Base-by-base conservation (phyloP, 148 eudicot species). In the Hydrangea macrophylla region DNA sequence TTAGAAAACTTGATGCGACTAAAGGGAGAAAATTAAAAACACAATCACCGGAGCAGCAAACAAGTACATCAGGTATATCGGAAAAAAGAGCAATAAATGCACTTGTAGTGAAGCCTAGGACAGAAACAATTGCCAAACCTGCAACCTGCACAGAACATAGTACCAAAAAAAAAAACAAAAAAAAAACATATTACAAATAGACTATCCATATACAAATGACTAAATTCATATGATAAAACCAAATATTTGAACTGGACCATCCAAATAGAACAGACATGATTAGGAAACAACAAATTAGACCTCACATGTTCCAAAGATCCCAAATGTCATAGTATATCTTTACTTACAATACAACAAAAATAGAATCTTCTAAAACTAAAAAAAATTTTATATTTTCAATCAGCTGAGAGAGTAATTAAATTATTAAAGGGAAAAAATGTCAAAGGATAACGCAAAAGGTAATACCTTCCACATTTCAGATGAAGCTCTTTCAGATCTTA, bases 381-480 rank as follows among this genome's bases (percentile, higher is more conserved):
- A 25, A 32, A 27, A 32, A 32, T n/a, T 24, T 58, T 7, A 58
- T 17, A 11, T 2, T 20, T 35, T 18, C 3, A 37, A 36, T 54
- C 36, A 20, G 22, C 37, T 40, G 22, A 51, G 40, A 58, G 31
- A 25, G 35, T 33, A 30, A 42, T 25, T 42, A 11, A 30, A 42
- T 25, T 42, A 11, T 0, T 5, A 10, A 55, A 57, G 63, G 17
- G 64, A 31, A 70, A 63, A 22, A 70, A 40, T 15, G 12, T 24
- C 5, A 24, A 66, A 33, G 17, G 55, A 36, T 2, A 58, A 27
- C 18, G 23, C 22, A 69, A 30, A n/a, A n/a, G n/a, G 24, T 57
- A 60, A 44, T 86, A 93, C 98, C 98, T 93, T 93, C 94, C 90
- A 70, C 89, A 80, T 85, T 80, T 93, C 98, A 6, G 90, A 84